Conservation (phyloP, 2,329 filamentous ascomycete genomes). For the Verticillium zaregamsianum region DNA sequence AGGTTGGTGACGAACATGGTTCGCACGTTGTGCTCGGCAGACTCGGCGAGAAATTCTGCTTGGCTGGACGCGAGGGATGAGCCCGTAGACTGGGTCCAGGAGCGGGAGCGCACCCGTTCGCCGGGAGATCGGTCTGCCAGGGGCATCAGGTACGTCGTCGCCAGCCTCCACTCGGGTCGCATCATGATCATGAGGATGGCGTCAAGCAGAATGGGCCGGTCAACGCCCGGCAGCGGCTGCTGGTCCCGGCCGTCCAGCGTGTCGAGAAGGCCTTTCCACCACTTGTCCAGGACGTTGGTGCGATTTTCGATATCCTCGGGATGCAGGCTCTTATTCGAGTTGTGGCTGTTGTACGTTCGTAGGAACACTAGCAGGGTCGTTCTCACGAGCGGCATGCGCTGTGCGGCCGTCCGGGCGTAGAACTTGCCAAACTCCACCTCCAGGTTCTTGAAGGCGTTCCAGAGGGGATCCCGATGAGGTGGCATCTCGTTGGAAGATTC, state of each 20-base stretch:
- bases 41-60: slow-evolving; percentile 49
- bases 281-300: slow-evolving; percentile 77
- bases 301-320: slow-evolving; percentile 80
- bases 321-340: slow-evolving; percentile 59
- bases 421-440: slow-evolving; percentile 53
- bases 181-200: slow-evolving; percentile 79
- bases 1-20: slow-evolving; percentile 84
- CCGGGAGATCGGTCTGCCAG: slow-evolving; percentile 50
- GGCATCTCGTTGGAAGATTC: slow-evolving; percentile 43
- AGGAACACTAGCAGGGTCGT: slow-evolving; percentile 73
- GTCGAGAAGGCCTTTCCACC: slow-evolving; percentile 82
- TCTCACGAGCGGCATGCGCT: slow-evolving; percentile 74
- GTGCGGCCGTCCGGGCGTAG: slow-evolving; percentile 63
- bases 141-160: slow-evolving; percentile 63
- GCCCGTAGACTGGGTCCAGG: slow-evolving; percentile 43
- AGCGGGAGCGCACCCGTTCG: slow-evolving; percentile 40
- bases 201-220: slow-evolving; percentile 76
- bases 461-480: slow-evolving; percentile 46
- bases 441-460: slow-evolving; percentile 50
- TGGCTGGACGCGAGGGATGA: slow-evolving; percentile 67
- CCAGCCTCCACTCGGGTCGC: slow-evolving; percentile 79
- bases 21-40: slow-evolving; percentile 81
- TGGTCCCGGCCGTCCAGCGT: slow-evolving; percentile 66
- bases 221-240: slow-evolving; percentile 77
- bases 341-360: slow-evolving; percentile 62